Base-by-base conservation (phyloP, 2,329 filamentous ascomycete species). In the Dactylellina sp. region DNA sequence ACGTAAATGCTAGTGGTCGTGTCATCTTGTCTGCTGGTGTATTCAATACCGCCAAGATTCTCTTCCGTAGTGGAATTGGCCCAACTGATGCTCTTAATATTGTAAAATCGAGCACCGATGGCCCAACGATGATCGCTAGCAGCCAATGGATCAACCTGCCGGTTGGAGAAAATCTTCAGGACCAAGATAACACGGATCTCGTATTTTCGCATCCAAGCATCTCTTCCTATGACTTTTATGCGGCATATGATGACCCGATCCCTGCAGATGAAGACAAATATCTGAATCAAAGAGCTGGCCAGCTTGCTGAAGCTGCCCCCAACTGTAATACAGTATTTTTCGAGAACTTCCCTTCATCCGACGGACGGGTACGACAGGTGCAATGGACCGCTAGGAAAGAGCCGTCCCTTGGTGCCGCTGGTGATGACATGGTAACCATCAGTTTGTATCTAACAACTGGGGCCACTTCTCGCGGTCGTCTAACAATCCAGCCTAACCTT, bases 61-160 rank as follows among this genome's bases (percentile, higher is more conserved):
- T 92, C 1, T 84, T 91, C 81, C 85, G 89, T 78, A 89, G 87
- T 81, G 88, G 89, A 76, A 91, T 90, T 75, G 90, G 89, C 2
- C 88, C 88, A 20, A 80, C 81, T 81, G 81, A 81, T 71, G 76
- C 79, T 78, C 83, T 89, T 22, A 79, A 83, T 18, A 79, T 87
- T 11, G 86, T 88, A 28, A 80, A 84, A 52, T 86, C 85, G 0
- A 77, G 79, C 28, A 80, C 79, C 0, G 86, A 88, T 75, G 85
- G 84, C 0, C 77, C 82, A 12, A 84, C 82, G 1, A 86, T 88
- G 83, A 83, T 86, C 22, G 79, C 81, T 2, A 80, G 83, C 75
- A 79, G 80, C 18, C 80, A 84, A 11, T 89, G 87, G 86, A 86
- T 89, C 60, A 80, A 84, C 20, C 82, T 87, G 0, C 87, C 87